A percentile compares a stretch with the other conserved stretches of the same genome.
These are phyloP conservation scores for Colletotrichum sojae DNA, from an alignment of 2,329 filamentous ascomycete species.

Conservation along the genomic window DNA sequence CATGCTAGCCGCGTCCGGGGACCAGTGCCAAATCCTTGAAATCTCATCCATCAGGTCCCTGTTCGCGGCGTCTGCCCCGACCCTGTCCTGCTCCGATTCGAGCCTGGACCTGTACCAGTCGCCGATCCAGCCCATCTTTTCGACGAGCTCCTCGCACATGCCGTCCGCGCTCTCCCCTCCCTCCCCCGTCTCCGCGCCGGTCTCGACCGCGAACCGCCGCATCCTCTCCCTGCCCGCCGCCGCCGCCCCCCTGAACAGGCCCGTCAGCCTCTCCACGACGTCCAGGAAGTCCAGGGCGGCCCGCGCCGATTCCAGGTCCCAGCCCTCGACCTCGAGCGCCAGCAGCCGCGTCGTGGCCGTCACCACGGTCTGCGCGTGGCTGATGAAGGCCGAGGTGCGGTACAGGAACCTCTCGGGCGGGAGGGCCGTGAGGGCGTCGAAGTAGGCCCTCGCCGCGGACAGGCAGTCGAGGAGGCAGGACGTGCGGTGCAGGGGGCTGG, in stretches of 20 bases:
- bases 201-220: conserved; percentile 8
- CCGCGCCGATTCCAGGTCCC: conserved; percentile 36
- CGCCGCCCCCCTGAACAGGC: conserved; percentile 1
- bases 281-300: conserved; percentile 37
- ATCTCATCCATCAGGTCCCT: conserved; percentile 30
- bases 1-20: conserved; percentile 4
- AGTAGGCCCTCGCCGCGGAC: conserved; percentile 51
- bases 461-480: conserved; percentile 55
- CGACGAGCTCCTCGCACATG: conserved; percentile 20
- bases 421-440: conserved; percentile 49
- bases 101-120: conserved; percentile 21
- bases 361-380: conserved; percentile 20
- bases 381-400: conserved; percentile 19
- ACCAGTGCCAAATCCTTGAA: conserved; percentile 23
- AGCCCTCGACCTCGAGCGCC: conserved; percentile 40
- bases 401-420: conserved; percentile 42
- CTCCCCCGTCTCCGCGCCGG: background rate
- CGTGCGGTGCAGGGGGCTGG: conserved; percentile 46
- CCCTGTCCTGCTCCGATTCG: conserved; percentile 1
- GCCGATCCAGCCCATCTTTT: conserved; percentile 28
- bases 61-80: background rate
- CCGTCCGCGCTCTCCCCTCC: conserved; percentile 1
- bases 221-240: conserved; percentile 8
- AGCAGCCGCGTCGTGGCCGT: conserved; percentile 38
- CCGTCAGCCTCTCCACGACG: conserved; percentile 26